Base-by-base conservation (phyloP, 352 stramenopile species). In the Salisapilia sapeloensis region DNA sequence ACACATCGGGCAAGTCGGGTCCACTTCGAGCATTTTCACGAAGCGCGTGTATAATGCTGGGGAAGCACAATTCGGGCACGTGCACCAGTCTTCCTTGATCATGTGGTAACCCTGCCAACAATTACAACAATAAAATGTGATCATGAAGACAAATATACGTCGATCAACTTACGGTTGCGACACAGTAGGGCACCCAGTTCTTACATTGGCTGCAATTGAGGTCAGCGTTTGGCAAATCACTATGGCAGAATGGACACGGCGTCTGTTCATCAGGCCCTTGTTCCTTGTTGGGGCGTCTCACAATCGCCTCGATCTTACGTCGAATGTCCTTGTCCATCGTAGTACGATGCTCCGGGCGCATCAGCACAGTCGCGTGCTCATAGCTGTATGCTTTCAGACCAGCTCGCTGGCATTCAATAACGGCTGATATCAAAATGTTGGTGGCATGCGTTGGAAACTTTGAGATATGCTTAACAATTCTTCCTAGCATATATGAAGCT, bases 221-320 rank as follows among this genome's bases (percentile, higher is more conserved):
- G n/a, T 94, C 72, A 8, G 63, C 84, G 27, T 89, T 60, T 6
- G 72, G 49, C 2, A 96, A 59, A 17, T 85, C 60, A 31, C 67
- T 60, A 1, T 29, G 46, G 30, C 67, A 92, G 38, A 86, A 92
- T 5, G 84, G 87, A 26, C 86, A 96, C 7, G 74, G 75, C 9
- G 76, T 80, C 24, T 56, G 35, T 1, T 49, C 47, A 25, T 85
- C 72, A 0, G 63, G 61, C 18, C 55, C 40, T 39, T 92, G 76
- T 20, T 96, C 82, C 50, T 84, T 80, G 48, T 91, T 92, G 14
- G 81, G 76, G n/a, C 72, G 70, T 20, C 87, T 76, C 9, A 96
- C 82, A 30, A 97, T 96, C 11, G 78, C 74, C 55, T 96, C 85
- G 43, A 97, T 96, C 53, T 96, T 96, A 38, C 72, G 78, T 44